These are phyloP conservation scores for Apocynum venetum DNA, from an alignment of 257 asterid genomes.

Conservation along the genomic window DNA sequence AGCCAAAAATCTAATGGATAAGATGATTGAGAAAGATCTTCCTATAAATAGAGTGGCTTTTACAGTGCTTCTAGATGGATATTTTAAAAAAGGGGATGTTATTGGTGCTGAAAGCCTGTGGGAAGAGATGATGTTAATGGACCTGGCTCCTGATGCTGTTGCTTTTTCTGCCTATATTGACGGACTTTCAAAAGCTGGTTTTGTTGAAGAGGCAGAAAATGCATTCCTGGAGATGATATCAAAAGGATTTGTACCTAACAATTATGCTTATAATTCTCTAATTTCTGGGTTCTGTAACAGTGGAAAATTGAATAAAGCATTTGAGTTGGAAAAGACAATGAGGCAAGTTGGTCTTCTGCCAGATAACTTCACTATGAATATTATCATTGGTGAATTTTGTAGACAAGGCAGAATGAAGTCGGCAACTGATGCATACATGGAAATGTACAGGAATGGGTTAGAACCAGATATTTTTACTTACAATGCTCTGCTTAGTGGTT, in stretches of 20 bases:
- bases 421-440: constrained; percentile 59
- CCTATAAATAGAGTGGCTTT: constrained; percentile 59
- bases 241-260: constrained; percentile 75
- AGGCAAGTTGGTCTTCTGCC: constrained; percentile 68
- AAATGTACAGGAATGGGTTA: constrained; percentile 56
- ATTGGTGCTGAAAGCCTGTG: constrained; percentile 65
- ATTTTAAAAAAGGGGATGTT: constrained; percentile 65
- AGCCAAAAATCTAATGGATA: constrained; percentile 53
- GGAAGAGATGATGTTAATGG: constrained; percentile 69
- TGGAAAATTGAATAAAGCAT: constrained; percentile 56
- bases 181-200: constrained; percentile 68
- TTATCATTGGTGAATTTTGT: constrained; percentile 76
- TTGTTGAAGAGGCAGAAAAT: constrained; percentile 56
- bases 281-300: constrained; percentile 65
- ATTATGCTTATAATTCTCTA: constrained; percentile 75
- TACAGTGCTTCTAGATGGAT: constrained; percentile 75
- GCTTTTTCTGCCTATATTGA: constrained; percentile 82
- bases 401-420: constrained; percentile 72
- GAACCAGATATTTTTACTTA: constrained; percentile 76
- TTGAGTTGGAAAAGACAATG: constrained; percentile 71
- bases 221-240: constrained; percentile 46
- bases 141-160: constrained; percentile 83
- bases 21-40: constrained; percentile 63
- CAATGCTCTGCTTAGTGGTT: constrained; percentile 82
- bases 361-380: constrained; percentile 69